phyloP scores from a whole-genome alignment of 1,284 basidiomycete species.

The Binderoboletus segoi region DNA sequence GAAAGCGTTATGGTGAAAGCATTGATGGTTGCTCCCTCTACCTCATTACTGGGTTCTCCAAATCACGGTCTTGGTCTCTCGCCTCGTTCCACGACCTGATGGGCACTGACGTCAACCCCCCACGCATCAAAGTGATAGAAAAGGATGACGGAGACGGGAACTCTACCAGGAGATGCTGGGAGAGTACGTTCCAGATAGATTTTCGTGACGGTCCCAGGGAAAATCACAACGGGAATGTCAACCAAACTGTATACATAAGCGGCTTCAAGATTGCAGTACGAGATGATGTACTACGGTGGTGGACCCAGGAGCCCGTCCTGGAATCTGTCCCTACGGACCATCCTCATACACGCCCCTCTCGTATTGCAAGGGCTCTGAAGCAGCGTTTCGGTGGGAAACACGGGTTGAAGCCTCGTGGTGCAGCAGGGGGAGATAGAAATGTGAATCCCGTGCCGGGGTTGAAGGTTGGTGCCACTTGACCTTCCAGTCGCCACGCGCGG shows the following conservation, averaged over 20 bases:
- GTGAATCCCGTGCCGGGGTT: not conserved
- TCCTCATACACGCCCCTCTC: not conserved
- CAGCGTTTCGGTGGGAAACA: not conserved
- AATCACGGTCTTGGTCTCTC: conserved; percentile 11
- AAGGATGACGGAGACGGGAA: not conserved
- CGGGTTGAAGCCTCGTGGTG: not conserved
- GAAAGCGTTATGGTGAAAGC: not conserved
- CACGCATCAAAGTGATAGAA: not conserved
- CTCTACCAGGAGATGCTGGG: not conserved
- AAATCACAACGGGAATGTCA: not conserved
- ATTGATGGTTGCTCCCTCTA: conserved; percentile 9
- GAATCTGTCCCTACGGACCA: not conserved
- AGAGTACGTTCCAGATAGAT: not conserved
- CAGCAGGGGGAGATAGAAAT: not conserved
- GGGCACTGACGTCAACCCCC: not conserved
- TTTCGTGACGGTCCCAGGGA: not conserved
- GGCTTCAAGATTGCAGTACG: conserved; percentile 14
- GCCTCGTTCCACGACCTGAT: conserved; percentile 1
- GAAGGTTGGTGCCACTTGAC: not conserved
- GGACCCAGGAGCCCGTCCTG: not conserved
- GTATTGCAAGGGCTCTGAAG: not conserved
- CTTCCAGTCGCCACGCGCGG: no score
- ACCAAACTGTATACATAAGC: conserved; percentile 13
- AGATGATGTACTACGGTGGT: not conserved
- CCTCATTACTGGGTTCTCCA: conserved; percentile 12